Conservation (phyloP, 495 filamentous ascomycete genomes). For the Daldinia grandis region DNA sequence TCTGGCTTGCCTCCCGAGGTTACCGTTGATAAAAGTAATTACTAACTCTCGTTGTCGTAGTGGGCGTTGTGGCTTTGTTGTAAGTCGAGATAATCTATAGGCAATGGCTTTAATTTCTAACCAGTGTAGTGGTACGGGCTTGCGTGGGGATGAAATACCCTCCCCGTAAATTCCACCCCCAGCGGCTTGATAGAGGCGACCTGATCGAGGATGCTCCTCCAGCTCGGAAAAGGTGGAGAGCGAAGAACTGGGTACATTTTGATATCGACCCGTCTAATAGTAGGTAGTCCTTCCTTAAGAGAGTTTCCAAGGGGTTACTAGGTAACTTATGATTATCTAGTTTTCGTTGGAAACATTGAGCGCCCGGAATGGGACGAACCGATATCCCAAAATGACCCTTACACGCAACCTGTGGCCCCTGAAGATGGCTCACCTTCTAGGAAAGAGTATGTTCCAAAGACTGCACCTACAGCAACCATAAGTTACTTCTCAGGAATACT, state of each 20-base stretch:
- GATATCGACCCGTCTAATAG: constrained; percentile 36
- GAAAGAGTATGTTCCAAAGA: no score
- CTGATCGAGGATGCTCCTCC: constrained; percentile 19
- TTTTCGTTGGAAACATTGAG: constrained; percentile 21
- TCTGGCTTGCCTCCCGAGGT: background rate
- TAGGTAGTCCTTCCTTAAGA: constrained; percentile 7
- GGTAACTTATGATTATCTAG: constrained; percentile 10
- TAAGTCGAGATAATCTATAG: constrained; percentile 8
- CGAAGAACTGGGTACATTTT: constrained; percentile 32
- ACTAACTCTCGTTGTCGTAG: background rate
- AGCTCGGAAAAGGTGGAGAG: constrained; percentile 14
- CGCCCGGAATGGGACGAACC: background rate
- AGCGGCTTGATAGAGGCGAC: background rate
- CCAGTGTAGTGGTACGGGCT: constrained; percentile 15
- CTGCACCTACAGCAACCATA: no score
- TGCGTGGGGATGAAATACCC: constrained; percentile 35
- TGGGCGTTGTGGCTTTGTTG: constrained; percentile 35
- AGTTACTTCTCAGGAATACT: no score
- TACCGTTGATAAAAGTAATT: background rate
- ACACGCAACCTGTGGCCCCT: no score
- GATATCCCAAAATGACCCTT: background rate
- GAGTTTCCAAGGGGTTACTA: background rate
- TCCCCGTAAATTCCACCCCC: constrained; percentile 34
- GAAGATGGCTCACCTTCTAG: no score
- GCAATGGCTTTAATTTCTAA: background rate